These are phyloP conservation scores for Linum trigynum DNA, from an alignment of 345 rosid genomes.

Conservation along the genomic window DNA sequence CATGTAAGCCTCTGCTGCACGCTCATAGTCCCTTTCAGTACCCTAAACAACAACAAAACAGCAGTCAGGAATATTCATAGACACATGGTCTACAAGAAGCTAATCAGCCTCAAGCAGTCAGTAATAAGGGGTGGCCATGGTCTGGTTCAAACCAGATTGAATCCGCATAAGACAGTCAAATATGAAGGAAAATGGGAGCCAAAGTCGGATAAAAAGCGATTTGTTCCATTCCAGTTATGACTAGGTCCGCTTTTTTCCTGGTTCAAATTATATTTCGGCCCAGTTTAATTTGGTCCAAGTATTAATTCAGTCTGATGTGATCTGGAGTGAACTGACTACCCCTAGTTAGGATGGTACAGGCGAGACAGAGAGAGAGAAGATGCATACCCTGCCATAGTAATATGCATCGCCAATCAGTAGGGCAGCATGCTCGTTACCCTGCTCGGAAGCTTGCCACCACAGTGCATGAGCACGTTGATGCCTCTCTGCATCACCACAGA, in stretches of 20 bases:
- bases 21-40: conserved; percentile 80
- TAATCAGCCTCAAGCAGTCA: not conserved
- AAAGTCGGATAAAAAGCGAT: not conserved
- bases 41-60: conserved; percentile 36
- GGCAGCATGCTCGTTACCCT: conserved; percentile 99
- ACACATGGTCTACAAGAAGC: not conserved
- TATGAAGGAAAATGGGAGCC: not conserved
- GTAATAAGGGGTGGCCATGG: no score
- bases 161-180: no score
- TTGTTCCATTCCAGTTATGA: no score
- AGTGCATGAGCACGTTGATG: conserved; percentile 88
- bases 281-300: no score
- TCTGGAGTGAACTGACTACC: no score
- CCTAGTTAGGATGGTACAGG: no score
- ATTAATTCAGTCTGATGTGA: no score
- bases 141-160: no score
- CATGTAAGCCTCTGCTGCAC: conserved; percentile 97
- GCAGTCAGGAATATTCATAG: not conserved
- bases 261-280: no score
- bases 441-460: conserved; percentile 99
- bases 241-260: no score
- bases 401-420: conserved; percentile 96
- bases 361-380: not conserved
- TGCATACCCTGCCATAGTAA: conserved; percentile 87
- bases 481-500: conserved; percentile 79